These are phyloP conservation scores for Kazachstania psychrophila DNA, from an alignment of 805 yeast genomes.

Conservation along the genomic window DNA sequence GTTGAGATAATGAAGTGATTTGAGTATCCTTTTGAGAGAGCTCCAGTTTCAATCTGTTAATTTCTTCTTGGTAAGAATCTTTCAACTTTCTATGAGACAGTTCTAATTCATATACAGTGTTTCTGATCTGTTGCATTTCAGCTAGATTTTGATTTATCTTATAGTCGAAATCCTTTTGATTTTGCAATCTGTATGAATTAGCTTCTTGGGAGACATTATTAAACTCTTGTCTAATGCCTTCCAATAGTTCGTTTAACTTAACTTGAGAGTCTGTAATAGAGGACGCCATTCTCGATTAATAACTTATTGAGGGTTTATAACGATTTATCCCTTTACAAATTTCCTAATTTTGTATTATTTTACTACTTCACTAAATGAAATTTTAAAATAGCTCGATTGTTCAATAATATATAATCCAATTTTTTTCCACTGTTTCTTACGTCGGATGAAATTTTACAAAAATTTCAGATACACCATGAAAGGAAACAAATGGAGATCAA, in stretches of 20 bases:
- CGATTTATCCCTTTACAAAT: no score
- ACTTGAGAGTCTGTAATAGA: slow-evolving; percentile 20
- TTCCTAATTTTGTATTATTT: no score
- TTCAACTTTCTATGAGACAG: slow-evolving; percentile 90
- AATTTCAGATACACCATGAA: no score
- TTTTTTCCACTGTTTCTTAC: no score
- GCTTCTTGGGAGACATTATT: slow-evolving; percentile 81
- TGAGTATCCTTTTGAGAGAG: slow-evolving; percentile 71
- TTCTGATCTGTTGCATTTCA: slow-evolving; percentile 89
- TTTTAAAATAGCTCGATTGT: no score
- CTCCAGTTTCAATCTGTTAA: slow-evolving; percentile 74
- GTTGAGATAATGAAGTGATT: slow-evolving; percentile 36
- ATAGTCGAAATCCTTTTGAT: slow-evolving; percentile 81
- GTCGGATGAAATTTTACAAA: no score
- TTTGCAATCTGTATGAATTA: slow-evolving; percentile 68
- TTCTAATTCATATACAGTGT: slow-evolving; percentile 88
- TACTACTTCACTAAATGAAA: no score
- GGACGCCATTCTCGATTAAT: slow-evolving; percentile 12
- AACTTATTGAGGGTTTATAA: no score
- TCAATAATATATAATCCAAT: no score
- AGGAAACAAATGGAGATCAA: no score
- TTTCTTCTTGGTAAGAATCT: slow-evolving; percentile 92
- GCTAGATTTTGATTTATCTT: slow-evolving; percentile 85
- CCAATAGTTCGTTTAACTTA: slow-evolving; percentile 68
- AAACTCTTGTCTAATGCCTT: slow-evolving; percentile 87